phyloP scores from a whole-genome alignment of 805 yeast species.

The Barnettozyma vustinii region DNA sequence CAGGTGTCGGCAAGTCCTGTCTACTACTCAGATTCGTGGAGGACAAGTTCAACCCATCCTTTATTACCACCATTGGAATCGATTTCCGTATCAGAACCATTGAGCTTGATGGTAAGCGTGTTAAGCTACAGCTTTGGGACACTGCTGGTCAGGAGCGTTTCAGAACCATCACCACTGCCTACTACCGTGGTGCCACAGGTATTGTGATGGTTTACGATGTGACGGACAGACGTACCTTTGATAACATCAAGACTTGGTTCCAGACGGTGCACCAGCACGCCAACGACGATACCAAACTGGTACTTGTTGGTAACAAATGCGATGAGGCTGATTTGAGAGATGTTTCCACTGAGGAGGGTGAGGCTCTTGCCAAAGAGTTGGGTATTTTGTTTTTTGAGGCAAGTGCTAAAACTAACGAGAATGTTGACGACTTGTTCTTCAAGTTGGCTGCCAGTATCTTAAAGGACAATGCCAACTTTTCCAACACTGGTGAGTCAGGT shows the following conservation, averaged over 20 bases:
- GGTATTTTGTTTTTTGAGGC: slow-evolving; percentile 93
- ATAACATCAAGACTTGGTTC: slow-evolving; percentile 91
- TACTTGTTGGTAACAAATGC: slow-evolving; percentile 92
- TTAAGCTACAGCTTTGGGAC: slow-evolving; percentile 95
- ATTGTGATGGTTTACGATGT: slow-evolving; percentile 80
- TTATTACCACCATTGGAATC: slow-evolving; percentile 96
- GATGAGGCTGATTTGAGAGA: slow-evolving; percentile 87
- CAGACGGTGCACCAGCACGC: slow-evolving; percentile 96
- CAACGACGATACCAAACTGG: slow-evolving; percentile 89
- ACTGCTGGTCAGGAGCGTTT: slow-evolving; percentile 98
- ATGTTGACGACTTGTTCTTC: slow-evolving; percentile 88
- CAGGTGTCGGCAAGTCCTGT: slow-evolving; percentile 89
- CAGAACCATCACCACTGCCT: slow-evolving; percentile 90
- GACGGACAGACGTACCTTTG: slow-evolving; percentile 86
- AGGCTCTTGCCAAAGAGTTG: slow-evolving; percentile 76
- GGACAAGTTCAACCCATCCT: slow-evolving; percentile 93
- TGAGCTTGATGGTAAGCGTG: slow-evolving; percentile 86
- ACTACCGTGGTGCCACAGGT: slow-evolving; percentile 88
- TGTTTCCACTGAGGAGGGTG: slow-evolving; percentile 87
- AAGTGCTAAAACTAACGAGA: slow-evolving; percentile 87
- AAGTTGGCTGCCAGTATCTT: slow-evolving; percentile 53
- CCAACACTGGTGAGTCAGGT: slow-evolving; percentile 20
- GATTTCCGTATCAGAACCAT: slow-evolving; percentile 97
- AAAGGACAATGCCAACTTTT: slow-evolving; percentile 32
- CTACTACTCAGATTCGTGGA: slow-evolving; percentile 88